Conservation (phyloP, 495 filamentous ascomycete species). For the Daldinia bambusicola region DNA sequence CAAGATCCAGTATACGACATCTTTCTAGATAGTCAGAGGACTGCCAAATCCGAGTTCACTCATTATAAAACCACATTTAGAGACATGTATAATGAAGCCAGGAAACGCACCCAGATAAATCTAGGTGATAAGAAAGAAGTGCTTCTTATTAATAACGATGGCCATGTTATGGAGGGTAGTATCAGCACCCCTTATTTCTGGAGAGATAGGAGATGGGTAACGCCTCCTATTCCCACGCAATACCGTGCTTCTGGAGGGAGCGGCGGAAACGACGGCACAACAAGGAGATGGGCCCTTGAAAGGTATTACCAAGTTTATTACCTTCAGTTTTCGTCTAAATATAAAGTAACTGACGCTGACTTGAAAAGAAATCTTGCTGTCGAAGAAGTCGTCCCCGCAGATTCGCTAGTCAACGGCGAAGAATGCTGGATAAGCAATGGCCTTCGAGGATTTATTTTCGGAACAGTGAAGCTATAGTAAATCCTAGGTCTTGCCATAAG, state of each 20-base stretch:
- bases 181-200: slow-evolving; percentile 84
- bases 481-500: not conserved
- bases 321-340: not conserved
- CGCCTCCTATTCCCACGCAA: slow-evolving; percentile 60
- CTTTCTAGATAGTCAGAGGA: slow-evolving; percentile 65
- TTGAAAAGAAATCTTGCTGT: slow-evolving; percentile 60
- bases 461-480: slow-evolving; percentile 42
- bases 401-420: slow-evolving; percentile 74
- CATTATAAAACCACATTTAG: slow-evolving; percentile 80
- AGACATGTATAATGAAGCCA: slow-evolving; percentile 70
- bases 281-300: slow-evolving; percentile 80
- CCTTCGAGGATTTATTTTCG: slow-evolving; percentile 76
- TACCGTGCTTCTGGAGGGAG: slow-evolving; percentile 51
- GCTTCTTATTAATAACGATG: slow-evolving; percentile 71
- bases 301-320: slow-evolving; percentile 46
- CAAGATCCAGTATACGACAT: slow-evolving; percentile 56
- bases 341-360: slow-evolving; percentile 24
- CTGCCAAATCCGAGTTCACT: slow-evolving; percentile 69
- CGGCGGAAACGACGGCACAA: slow-evolving; percentile 86
- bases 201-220: slow-evolving; percentile 73
- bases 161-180: slow-evolving; percentile 87
- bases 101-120: slow-evolving; percentile 66
- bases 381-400: slow-evolving; percentile 66
- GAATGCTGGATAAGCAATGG: slow-evolving; percentile 87
- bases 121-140: slow-evolving; percentile 71